phyloP scores from a whole-genome alignment of 169 alveolate species.

The Eimeria praecox region DNA sequence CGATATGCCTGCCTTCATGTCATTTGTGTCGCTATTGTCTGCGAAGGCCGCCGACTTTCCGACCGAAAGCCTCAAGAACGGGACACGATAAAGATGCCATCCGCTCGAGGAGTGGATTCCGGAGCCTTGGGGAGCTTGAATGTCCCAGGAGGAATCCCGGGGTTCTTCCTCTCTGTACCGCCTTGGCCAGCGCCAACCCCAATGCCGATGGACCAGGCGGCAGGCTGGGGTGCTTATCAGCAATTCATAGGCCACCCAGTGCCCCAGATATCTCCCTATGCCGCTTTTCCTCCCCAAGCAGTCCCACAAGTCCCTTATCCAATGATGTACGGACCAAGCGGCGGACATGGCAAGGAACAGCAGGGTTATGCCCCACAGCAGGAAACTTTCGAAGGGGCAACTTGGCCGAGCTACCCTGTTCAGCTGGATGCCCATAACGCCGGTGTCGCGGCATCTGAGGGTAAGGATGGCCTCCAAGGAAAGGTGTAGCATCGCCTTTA shows the following conservation, averaged over 20 bases:
- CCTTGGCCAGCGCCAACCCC: constrained; percentile 78
- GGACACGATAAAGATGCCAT: constrained; percentile 27
- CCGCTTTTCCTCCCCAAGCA: constrained; percentile 52
- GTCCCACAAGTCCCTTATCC: constrained; percentile 29
- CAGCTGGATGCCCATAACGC: constrained; percentile 37
- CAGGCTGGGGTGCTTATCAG: constrained; percentile 25
- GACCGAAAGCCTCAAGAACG: constrained; percentile 62
- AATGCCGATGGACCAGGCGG: constrained; percentile 55
- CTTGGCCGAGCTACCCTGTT: constrained; percentile 45
- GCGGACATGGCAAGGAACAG: background rate
- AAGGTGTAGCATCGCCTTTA: background rate
- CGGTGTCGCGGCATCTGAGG: background rate
- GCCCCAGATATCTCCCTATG: constrained; percentile 61
- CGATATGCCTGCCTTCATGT: background rate
- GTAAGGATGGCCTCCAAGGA: background rate
- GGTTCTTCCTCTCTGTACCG: constrained; percentile 59
- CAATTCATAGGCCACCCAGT: background rate
- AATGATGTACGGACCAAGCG: constrained; percentile 28
- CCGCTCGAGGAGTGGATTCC: constrained; percentile 23
- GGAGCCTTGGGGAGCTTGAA: constrained; percentile 64
- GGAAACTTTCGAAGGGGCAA: background rate
- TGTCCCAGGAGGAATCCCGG: constrained; percentile 73
- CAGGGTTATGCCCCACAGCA: constrained; percentile 23
- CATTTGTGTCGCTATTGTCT: background rate
- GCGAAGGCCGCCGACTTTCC: constrained; percentile 55